phyloP scores from a whole-genome alignment of 495 filamentous ascomycete genomes.

The Penicillium coprophilum region DNA sequence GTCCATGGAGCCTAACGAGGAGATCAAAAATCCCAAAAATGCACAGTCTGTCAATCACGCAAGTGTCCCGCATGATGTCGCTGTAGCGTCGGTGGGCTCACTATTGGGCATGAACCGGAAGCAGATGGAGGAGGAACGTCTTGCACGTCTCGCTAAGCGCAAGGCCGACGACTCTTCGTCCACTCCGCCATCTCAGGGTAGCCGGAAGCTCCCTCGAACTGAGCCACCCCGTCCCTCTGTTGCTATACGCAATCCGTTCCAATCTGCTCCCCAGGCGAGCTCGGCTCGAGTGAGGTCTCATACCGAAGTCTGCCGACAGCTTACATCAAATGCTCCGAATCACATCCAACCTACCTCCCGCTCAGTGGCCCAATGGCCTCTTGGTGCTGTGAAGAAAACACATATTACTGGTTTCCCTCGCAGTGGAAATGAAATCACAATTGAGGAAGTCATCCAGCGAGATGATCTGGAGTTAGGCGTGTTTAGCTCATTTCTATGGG shows the following conservation, averaged over 20 bases:
- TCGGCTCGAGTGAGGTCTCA: neutral
- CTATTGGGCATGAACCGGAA: constrained; percentile 65
- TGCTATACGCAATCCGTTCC: neutral
- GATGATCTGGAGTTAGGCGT: constrained; percentile 70
- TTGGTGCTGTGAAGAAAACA: constrained; percentile 80
- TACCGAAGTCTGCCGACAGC: constrained; percentile 1
- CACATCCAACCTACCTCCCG: constrained; percentile 20
- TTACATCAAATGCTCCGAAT: constrained; percentile 3
- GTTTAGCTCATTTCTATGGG: constrained; percentile 84
- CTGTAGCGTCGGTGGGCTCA: constrained; percentile 15
- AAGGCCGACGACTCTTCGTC: constrained; percentile 42
- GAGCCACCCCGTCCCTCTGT: neutral
- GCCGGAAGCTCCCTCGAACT: constrained; percentile 9
- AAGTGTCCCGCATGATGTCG: neutral
- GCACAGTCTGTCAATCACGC: neutral
- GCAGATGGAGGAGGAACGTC: constrained; percentile 82
- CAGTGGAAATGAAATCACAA: constrained; percentile 70
- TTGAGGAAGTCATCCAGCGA: constrained; percentile 85
- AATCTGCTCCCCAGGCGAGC: neutral
- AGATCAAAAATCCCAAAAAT: constrained; percentile 1
- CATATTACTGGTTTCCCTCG: constrained; percentile 60
- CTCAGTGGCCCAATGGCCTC: constrained; percentile 58
- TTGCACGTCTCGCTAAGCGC: constrained; percentile 64
- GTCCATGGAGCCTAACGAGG: constrained; percentile 39
- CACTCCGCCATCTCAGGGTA: constrained; percentile 5